A percentile compares a stretch with the other conserved stretches of the same genome.
These are phyloP conservation scores for Zoysia matrella DNA, from an alignment of 202 grass and related monocot genomes.

Conservation along the genomic window DNA sequence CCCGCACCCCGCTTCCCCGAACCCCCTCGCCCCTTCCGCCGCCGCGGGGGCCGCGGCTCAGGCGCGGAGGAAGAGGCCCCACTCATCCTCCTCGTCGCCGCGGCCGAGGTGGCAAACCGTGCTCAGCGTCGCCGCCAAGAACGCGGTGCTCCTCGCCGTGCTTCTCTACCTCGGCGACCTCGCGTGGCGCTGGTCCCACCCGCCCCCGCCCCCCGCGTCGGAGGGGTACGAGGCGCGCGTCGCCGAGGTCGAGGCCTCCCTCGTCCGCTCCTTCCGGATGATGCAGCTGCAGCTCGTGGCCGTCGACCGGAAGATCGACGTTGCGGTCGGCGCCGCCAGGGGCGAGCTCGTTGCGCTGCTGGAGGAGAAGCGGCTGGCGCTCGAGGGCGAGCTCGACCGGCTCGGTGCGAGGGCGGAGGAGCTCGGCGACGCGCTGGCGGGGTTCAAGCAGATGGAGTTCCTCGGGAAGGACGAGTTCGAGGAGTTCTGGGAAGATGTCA, in stretches of 20 bases:
- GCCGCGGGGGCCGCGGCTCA: slow-evolving; percentile 34
- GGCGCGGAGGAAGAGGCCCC: slow-evolving; percentile 36
- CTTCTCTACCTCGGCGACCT: slow-evolving; percentile 72
- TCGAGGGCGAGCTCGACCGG: slow-evolving; percentile 44
- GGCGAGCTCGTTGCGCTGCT: slow-evolving; percentile 46
- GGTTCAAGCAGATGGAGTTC: slow-evolving; percentile 53
- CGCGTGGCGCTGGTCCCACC: slow-evolving; percentile 55
- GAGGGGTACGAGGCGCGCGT: slow-evolving; percentile 52
- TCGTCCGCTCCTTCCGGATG: slow-evolving; percentile 48
- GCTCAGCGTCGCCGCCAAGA: slow-evolving; percentile 70
- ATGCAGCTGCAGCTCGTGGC: slow-evolving; percentile 69
- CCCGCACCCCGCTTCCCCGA: slow-evolving; percentile 40
- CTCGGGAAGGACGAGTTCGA: slow-evolving; percentile 56
- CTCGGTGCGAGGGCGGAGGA: slow-evolving; percentile 45
- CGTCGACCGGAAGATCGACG: slow-evolving; percentile 68
- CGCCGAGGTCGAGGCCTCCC: slow-evolving; percentile 59
- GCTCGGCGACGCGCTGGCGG: slow-evolving; percentile 50
- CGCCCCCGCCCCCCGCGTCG: not conserved
- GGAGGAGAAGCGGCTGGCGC: slow-evolving; percentile 53
- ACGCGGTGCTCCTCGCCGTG: slow-evolving; percentile 59
- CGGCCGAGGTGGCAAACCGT: slow-evolving; percentile 64
- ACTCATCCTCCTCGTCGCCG: slow-evolving; percentile 31
- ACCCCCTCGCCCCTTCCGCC: not conserved
- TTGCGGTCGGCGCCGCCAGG: slow-evolving; percentile 43
- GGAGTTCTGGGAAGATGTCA: slow-evolving; percentile 56